Base-by-base conservation (phyloP, 768 basidiomycete species). In the Sporobolomyces roseus region DNA sequence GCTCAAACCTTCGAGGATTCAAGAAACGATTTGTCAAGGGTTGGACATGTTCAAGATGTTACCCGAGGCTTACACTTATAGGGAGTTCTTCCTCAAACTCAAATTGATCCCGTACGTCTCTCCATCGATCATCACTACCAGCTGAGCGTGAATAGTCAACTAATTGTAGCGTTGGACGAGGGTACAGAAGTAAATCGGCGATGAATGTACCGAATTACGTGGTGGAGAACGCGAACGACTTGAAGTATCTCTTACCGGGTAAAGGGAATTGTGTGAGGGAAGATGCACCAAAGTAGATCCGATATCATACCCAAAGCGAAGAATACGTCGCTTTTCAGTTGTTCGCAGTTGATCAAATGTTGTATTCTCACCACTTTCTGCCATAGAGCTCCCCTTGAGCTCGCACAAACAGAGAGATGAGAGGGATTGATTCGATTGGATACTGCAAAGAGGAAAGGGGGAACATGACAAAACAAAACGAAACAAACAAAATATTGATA, bases 41-140 rank as follows among this genome's bases (percentile, higher is more conserved):
- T 83, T 82, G 68, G 86, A 87, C 68, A 83, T 86, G 30, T 86
- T 86, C 74, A 83, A 81, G 17, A 86, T 86, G 85, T 77, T 86
- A 13, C 86, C 86, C 23, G 86, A 87, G 77, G 75, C 72, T 17
- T 76, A 75, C 46, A 79, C 33, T 74, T 80, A 70, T 79, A 78
- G 74, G 69, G 78, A 35, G 77, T 78, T 73, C 76, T 75, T 36
- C 73, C 78, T 25, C 70, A 79, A 73, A 76, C 78, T 73, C 77
- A 77, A 32, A 75, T 78, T 16, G 1, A 12, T 71, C 3, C 66
- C 70, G 69, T 70, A 45, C 25, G 51, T 54, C 35, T 12, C 27
- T 29, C 35, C 25, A n/a, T n/a, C n/a, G n/a, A n/a, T n/a, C n/a
- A n/a, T n/a, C n/a, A n/a, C n/a, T n/a, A n/a, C n/a, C n/a, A n/a